phyloP scores from a whole-genome alignment of 768 basidiomycete genomes.

The Podaxis mareebaensis region DNA sequence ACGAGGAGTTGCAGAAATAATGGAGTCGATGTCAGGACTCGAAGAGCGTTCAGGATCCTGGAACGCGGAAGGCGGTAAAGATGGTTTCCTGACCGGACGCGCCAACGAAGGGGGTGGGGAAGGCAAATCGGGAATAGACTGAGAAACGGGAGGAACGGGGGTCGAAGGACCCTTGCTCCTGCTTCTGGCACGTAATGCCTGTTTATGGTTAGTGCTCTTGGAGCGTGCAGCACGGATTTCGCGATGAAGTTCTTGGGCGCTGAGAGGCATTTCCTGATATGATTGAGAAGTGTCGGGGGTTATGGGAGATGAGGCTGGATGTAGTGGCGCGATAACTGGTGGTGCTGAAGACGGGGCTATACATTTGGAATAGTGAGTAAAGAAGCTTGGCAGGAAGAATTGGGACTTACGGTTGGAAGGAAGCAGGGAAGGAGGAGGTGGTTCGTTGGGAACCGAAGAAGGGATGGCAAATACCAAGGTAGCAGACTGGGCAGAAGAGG shows the following conservation, averaged over 20 bases:
- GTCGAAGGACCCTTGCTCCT: slow-evolving; percentile 7
- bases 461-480: neutral
- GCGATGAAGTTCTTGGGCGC: slow-evolving; percentile 6
- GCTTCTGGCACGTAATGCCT: slow-evolving; percentile 3
- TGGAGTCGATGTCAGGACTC: slow-evolving; percentile 28
- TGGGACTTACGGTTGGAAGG: neutral
- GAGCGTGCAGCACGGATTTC: slow-evolving; percentile 7
- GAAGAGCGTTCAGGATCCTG: slow-evolving; percentile 15
- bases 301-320: slow-evolving; percentile 2
- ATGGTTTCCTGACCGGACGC: neutral
- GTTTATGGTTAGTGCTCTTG: slow-evolving; percentile 8
- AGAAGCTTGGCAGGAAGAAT: neutral
- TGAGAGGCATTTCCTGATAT: slow-evolving; percentile 7
- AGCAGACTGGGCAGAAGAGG: neutral
- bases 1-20: slow-evolving; percentile 25
- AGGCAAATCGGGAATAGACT: neutral
- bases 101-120: neutral
- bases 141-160: neutral
- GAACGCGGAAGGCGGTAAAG: slow-evolving; percentile 1
- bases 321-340: neutral
- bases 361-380: neutral
- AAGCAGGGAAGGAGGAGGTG: neutral
- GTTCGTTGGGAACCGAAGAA: neutral
- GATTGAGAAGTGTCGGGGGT: neutral
- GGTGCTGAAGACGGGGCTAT: neutral